Evolutionary conservation across 2,329 filamentous ascomycete genomes (phyloP).

Genomic region (Plectosphaerella cucumerina): DNA sequence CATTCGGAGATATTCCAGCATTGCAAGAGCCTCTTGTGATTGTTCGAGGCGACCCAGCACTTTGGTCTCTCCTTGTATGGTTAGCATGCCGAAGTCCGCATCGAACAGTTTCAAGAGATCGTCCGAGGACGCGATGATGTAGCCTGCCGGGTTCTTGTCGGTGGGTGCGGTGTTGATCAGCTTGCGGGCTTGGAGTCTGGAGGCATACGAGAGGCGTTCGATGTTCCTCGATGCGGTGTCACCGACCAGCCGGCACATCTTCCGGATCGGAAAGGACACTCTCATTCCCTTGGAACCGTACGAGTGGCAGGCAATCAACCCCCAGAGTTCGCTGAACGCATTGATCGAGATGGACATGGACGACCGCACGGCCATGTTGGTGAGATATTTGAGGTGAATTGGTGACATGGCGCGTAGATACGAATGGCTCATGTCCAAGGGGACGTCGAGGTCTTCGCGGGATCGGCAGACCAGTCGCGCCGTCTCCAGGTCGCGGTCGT

Average conservation of each 20-base stretch:
- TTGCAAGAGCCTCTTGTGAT: conserved; percentile 76
- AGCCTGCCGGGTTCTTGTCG: conserved; percentile 77
- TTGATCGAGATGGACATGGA: conserved; percentile 95
- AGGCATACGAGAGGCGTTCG: conserved; percentile 81
- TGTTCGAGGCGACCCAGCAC: conserved; percentile 71
- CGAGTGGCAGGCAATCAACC: conserved; percentile 79
- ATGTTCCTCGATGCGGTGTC: conserved; percentile 86
- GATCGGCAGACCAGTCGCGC: conserved; percentile 78
- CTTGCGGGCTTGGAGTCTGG: conserved; percentile 78
- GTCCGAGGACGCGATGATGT: conserved; percentile 85
- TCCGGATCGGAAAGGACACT: conserved; percentile 86
- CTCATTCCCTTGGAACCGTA: conserved; percentile 78
- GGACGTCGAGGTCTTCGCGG: conserved; percentile 65
- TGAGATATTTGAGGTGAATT: conserved; percentile 82
- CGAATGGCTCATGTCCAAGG: conserved; percentile 78
- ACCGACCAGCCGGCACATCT: conserved; percentile 85
- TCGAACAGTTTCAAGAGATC: conserved; percentile 81
- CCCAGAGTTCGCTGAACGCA: conserved; percentile 82
- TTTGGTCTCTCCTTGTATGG: conserved; percentile 85
- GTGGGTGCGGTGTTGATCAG: conserved; percentile 82
- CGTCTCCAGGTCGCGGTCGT: conserved; percentile 77
- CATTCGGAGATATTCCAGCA: conserved; percentile 81
- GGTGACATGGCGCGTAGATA: conserved; percentile 89
- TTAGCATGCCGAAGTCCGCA: conserved; percentile 81
- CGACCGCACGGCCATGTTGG: conserved; percentile 85